Conservation (phyloP, 2,329 filamentous ascomycete genomes). For the Lanzia echinophila region DNA sequence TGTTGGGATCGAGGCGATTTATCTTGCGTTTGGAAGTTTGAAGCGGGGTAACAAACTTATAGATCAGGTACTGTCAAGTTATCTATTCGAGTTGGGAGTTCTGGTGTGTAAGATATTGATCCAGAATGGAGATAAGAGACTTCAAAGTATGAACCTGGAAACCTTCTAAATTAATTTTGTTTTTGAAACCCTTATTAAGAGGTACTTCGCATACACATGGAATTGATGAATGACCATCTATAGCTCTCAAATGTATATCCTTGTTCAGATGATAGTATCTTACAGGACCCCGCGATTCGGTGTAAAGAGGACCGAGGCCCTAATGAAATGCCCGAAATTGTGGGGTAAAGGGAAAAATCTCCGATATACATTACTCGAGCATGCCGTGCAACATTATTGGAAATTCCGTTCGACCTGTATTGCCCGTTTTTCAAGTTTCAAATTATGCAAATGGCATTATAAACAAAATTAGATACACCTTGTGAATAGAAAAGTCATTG, state of each 20-base stretch:
- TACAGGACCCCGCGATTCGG: slow-evolving; percentile 21
- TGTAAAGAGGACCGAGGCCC: slow-evolving; percentile 13
- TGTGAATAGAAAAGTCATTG: not conserved
- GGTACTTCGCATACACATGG: not conserved
- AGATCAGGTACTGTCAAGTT: too few species aligned
- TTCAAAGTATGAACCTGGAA: too few species aligned
- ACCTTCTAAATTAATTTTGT: too few species aligned
- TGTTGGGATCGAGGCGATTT: not conserved
- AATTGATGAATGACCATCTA: not conserved
- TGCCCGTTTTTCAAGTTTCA: not conserved
- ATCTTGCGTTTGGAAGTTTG: too few species aligned
- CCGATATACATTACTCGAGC: not conserved
- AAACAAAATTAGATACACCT: slow-evolving; percentile 1
- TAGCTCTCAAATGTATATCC: not conserved
- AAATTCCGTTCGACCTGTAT: too few species aligned
- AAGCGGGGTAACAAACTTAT: too few species aligned
- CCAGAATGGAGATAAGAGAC: too few species aligned
- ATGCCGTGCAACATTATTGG: too few species aligned
- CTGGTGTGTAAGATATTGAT: too few species aligned
- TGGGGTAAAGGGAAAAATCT: slow-evolving; percentile 6
- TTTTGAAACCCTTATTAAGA: too few species aligned
- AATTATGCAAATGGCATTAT: not conserved
- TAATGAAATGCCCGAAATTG: not conserved
- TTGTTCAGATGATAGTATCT: not conserved
- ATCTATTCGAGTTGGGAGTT: too few species aligned